Base-by-base conservation (phyloP, 306 rosid species). In the Glycine tomentella region DNA sequence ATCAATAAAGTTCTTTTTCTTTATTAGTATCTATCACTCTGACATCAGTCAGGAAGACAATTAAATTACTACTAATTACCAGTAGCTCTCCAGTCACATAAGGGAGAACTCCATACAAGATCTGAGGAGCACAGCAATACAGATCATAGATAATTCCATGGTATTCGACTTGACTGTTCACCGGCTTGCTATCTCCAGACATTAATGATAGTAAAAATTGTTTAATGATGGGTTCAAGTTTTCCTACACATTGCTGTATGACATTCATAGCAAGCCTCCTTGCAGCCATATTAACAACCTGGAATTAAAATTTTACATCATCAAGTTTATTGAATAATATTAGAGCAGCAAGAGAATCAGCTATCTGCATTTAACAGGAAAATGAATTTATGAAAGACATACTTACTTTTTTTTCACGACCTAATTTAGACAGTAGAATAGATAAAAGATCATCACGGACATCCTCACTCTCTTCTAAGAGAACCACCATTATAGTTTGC, bases 191-290 rank as follows among this genome's bases (percentile, higher is more conserved):
- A 70, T 96, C 98, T 80, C 93, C 99, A 55, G 98, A 90, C 93
- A 96, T 90, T 45, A 91, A 85, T 46, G 99, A 89, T 84, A 96
- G 85, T 90, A 96, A 88, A 81, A 88, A 86, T 52, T 96, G 94
- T 79, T 90, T 96, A 36, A 93, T 92, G 81, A 87, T 85, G 72
- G 97, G 86, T 87, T 96, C 99, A 83, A 96, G 99, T 84, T 92
- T 93, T 84, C 82, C 99, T 3, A 88, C 92, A 13, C 90, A 92
- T 44, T 90, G 90, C 63, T 87, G 90, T 92, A 96, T 86, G 83
- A 96, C 98, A 88, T 90, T 92, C 98, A 96, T 96, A n/a, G 97
- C 94, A 84, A 96, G 94, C 92, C 81, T 93, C 93, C 97, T 96
- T 59, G 97, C 94, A 85, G 98, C 97, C 90, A 75, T 74, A 85